Percentiles rank a stretch among this genome's conserved stretches.
Conservation (phyloP, 2,329 filamentous ascomycete genomes). For the Cercospora sp. region DNA sequence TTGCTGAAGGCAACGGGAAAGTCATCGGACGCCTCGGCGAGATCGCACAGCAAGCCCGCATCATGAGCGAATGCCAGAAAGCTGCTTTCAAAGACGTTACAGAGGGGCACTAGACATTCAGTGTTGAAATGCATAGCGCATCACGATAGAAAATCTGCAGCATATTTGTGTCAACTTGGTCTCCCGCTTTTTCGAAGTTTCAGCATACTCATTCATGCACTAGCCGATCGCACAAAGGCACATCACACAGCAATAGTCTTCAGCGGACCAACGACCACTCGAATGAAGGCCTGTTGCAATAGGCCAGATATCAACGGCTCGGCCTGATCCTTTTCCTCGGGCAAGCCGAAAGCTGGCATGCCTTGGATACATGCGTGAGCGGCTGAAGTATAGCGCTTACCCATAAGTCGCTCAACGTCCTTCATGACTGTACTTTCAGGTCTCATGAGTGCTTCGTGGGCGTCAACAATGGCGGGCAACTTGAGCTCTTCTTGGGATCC, state of each 20-base stretch:
- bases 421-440: not conserved
- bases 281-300: not conserved
- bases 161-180: not conserved
- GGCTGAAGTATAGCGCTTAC: not conserved
- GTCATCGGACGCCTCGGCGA: constrained; percentile 58
- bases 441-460: not conserved
- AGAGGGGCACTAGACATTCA: constrained; percentile 30
- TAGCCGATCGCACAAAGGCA: too few relatives aligned
- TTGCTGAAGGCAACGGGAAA: constrained; percentile 62
- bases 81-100: constrained; percentile 37
- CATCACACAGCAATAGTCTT: not conserved
- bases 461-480: not conserved
- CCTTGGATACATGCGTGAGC: not conserved
- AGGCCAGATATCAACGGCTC: not conserved
- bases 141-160: not conserved
- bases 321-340: not conserved
- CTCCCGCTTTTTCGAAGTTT: too few relatives aligned
- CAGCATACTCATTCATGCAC: too few relatives aligned
- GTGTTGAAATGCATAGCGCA: not conserved
- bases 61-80: constrained; percentile 58
- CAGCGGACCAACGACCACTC: not conserved
- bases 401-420: not conserved
- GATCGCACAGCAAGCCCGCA: constrained; percentile 61
- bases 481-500: not conserved
- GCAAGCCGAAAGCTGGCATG: not conserved